Evolutionary conservation across 192 early-diverging fungal genomes (phyloP).

Genomic region (Thoreauomyces humboldtii): DNA sequence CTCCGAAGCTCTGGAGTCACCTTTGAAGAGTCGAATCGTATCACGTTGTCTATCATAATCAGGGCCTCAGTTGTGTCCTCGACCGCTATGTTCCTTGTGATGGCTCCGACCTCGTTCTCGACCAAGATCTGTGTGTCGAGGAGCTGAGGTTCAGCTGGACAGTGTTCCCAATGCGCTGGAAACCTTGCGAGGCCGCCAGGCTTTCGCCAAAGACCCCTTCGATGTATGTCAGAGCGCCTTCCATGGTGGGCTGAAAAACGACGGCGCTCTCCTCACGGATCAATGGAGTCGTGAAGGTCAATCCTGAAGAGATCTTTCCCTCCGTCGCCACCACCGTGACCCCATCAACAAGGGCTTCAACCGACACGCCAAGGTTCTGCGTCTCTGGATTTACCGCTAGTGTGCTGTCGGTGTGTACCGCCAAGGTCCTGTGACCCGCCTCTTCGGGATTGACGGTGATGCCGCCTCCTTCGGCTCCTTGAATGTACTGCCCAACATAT

Average conservation of each 20-base stretch:
- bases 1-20: no score
- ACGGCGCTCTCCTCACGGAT: no score
- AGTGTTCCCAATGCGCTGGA: background rate
- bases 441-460: no score
- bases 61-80: no score
- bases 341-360: background rate
- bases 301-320: constrained; percentile 8
- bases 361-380: background rate
- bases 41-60: no score
- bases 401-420: background rate
- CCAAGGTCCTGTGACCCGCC: background rate
- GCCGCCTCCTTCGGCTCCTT: background rate
- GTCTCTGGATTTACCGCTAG: constrained; percentile 3
- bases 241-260: no score
- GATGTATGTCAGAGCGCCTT: no score
- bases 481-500: background rate
- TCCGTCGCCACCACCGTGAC: background rate
- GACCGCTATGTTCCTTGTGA: no score
- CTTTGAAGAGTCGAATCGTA: no score
- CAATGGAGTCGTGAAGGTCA: no score
- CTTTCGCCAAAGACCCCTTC: no score
- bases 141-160: background rate
- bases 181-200: background rate
- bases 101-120: constrained; percentile 2
- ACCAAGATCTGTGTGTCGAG: background rate